A percentile compares a stretch with the other conserved stretches of the same genome.
These are phyloP conservation scores for Boletus subcaerulescens DNA, from an alignment of 768 basidiomycete genomes.

Conservation along the genomic window DNA sequence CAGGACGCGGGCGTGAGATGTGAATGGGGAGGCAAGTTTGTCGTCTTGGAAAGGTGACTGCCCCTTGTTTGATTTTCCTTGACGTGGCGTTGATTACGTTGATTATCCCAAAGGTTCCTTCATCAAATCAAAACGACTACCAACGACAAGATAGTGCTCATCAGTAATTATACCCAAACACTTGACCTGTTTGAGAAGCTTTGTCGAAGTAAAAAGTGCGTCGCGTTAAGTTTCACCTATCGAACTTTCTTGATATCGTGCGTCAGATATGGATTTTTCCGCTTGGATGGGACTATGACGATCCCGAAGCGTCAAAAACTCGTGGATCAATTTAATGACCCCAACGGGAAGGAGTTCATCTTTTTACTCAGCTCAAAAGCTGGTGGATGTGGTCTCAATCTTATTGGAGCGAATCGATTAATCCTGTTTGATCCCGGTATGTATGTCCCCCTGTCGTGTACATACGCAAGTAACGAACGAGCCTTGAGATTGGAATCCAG, in stretches of 20 bases:
- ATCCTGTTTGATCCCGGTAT: constrained; percentile 92
- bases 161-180: constrained; percentile 96
- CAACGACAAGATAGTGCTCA: constrained; percentile 92
- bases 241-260: background rate
- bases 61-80: background rate
- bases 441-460: constrained; percentile 6
- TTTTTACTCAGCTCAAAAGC: constrained; percentile 95
- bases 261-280: constrained; percentile 82
- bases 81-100: background rate
- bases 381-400: constrained; percentile 94
- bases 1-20: constrained; percentile 52
- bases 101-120: constrained; percentile 59
- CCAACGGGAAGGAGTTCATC: constrained; percentile 88
- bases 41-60: constrained; percentile 83
- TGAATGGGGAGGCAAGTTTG: constrained; percentile 89
- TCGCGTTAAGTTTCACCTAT: background rate
- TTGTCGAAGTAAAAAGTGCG: constrained; percentile 79
- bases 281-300: constrained; percentile 93
- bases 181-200: constrained; percentile 90
- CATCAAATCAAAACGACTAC: constrained; percentile 79
- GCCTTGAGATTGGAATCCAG: constrained; percentile 91
- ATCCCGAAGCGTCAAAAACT: constrained; percentile 92
- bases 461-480: background rate
- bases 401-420: constrained; percentile 94
- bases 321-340: constrained; percentile 95